phyloP scores from a whole-genome alignment of 2,329 filamentous ascomycete species.

The Neoarthrinium moseri region DNA sequence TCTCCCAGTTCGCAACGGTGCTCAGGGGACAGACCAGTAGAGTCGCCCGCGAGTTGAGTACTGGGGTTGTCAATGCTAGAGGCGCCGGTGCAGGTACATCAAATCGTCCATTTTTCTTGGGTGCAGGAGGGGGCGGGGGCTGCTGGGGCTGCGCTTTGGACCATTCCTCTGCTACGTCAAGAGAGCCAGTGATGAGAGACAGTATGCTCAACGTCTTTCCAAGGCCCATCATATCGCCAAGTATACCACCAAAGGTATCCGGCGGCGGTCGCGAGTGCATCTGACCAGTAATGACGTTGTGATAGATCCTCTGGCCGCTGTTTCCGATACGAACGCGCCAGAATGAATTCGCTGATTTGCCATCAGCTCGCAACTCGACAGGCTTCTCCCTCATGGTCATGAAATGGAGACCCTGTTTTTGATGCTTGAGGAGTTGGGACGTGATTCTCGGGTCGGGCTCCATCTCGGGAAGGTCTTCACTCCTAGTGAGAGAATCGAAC shows the following conservation, averaged over 20 bases:
- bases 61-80: constrained; percentile 50
- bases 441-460: constrained; percentile 62
- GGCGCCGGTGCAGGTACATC: constrained; percentile 38
- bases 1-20: constrained; percentile 91
- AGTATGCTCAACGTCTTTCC: constrained; percentile 85
- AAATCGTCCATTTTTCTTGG: constrained; percentile 38
- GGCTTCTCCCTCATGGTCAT: constrained; percentile 77
- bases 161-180: constrained; percentile 64
- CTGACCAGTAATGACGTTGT: constrained; percentile 83
- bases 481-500: constrained; percentile 79
- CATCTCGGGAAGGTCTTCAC: constrained; percentile 72
- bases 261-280: constrained; percentile 58
- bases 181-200: constrained; percentile 69
- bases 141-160: constrained; percentile 50
- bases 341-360: constrained; percentile 65
- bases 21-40: constrained; percentile 87
- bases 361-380: constrained; percentile 55
- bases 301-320: constrained; percentile 60
- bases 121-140: constrained; percentile 37
- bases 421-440: constrained; percentile 75
- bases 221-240: constrained; percentile 88
- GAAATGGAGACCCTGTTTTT: constrained; percentile 87
- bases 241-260: constrained; percentile 69
- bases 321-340: constrained; percentile 64
- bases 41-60: constrained; percentile 73